phyloP scores from a whole-genome alignment of 257 asterid genomes.

The Rubia yunnanensis region DNA sequence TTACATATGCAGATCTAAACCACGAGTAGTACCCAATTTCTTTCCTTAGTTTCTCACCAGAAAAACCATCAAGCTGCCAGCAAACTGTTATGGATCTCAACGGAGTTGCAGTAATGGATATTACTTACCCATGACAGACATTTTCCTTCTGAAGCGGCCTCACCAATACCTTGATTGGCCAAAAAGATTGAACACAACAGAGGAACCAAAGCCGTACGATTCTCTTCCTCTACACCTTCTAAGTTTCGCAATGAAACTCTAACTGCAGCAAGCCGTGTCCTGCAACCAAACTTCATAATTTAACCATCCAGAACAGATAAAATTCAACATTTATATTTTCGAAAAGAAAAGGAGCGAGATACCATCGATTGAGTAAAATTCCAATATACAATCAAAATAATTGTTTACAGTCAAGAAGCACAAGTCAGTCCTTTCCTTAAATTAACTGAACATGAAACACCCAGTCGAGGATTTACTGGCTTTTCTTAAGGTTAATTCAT shows the following conservation, averaged over 20 bases:
- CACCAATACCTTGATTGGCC: constrained; percentile 72
- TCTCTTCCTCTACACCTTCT: constrained; percentile 29
- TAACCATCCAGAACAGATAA: not conserved
- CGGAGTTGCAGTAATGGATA: constrained; percentile 1
- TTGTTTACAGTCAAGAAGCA: not conserved
- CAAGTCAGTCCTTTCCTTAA: no score
- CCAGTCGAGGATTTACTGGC: not conserved
- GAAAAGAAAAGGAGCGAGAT: not conserved
- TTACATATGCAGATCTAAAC: not conserved
- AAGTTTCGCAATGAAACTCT: constrained; percentile 40
- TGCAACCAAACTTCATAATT: constrained; percentile 1
- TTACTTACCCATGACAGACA: constrained; percentile 47
- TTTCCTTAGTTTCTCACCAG: not conserved
- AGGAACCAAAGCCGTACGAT: constrained; percentile 40
- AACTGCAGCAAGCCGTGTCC: constrained; percentile 47
- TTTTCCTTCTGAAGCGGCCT: constrained; percentile 57
- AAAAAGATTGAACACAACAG: constrained; percentile 62
- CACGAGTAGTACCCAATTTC: not conserved
- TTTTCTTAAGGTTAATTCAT: not conserved
- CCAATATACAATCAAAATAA: not conserved
- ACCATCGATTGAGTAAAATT: not conserved
- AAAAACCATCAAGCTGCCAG: not conserved
- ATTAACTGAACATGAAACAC: not conserved
- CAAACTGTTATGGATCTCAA: not conserved
- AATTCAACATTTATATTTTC: not conserved